Conservation (phyloP, 2,329 filamentous ascomycete species). For the Pseudomassariella vexata region DNA sequence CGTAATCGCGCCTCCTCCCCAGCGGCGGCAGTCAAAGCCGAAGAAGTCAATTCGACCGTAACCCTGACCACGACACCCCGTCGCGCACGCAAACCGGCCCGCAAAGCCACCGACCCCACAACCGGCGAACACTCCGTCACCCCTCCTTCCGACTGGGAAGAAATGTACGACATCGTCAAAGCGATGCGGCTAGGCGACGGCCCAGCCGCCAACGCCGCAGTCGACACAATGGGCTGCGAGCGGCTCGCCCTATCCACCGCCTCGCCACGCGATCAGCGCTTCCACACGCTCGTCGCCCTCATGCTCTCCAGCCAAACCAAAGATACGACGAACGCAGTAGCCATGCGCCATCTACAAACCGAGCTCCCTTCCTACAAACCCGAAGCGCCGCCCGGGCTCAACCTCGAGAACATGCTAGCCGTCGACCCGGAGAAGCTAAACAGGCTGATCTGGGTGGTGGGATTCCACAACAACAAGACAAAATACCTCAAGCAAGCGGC, state of each 20-base stretch:
- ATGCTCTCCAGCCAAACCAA: conserved; percentile 94
- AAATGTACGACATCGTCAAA: conserved; percentile 71
- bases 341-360: conserved; percentile 72
- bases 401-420: conserved; percentile 69
- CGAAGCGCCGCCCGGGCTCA: conserved; percentile 51
- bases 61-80: conserved; percentile 6
- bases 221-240: conserved; percentile 97
- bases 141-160: conserved; percentile 51
- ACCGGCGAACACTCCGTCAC: conserved; percentile 12
- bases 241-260: conserved; percentile 54
- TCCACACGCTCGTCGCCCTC: conserved; percentile 80
- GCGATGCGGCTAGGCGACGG: conserved; percentile 66
- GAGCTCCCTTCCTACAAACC: conserved; percentile 53
- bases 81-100: conserved; percentile 20
- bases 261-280: conserved; percentile 55
- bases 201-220: conserved; percentile 66
- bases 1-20: conserved; percentile 17
- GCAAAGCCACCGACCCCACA: conserved; percentile 14
- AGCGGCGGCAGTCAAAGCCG: conserved; percentile 9
- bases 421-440: conserved; percentile 63
- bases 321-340: conserved; percentile 81
- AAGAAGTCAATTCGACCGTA: conserved; percentile 9
- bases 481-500: conserved; percentile 74
- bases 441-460: conserved; percentile 73
- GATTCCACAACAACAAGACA: conserved; percentile 94